phyloP scores from a whole-genome alignment of 345 rosid genomes.

The Salix brachista region DNA sequence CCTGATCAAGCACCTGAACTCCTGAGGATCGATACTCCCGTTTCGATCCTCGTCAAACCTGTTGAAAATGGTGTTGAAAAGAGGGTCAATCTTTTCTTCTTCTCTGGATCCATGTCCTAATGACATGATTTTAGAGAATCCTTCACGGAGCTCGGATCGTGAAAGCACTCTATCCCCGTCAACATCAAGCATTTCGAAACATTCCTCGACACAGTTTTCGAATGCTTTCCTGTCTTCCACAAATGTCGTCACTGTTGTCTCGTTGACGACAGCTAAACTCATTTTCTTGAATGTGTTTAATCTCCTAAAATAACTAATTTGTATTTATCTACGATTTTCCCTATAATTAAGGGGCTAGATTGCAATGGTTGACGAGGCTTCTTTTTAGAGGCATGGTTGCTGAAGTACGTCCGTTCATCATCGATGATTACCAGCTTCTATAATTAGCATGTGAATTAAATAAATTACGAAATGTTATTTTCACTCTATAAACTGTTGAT shows the following conservation, averaged over 20 bases:
- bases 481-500: too few species aligned
- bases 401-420: background rate
- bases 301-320: too few species aligned
- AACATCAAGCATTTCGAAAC: slow-evolving; percentile 35
- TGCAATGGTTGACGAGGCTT: background rate
- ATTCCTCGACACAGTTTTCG: slow-evolving; percentile 23
- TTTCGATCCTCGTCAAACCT: slow-evolving; percentile 38
- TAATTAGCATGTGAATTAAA: too few species aligned
- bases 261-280: slow-evolving; percentile 36
- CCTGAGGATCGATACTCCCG: slow-evolving; percentile 17
- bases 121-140: slow-evolving; percentile 30
- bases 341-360: background rate
- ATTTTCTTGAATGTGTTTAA: slow-evolving; percentile 4
- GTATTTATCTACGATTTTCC: background rate
- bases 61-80: slow-evolving; percentile 27
- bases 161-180: slow-evolving; percentile 39
- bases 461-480: too few species aligned
- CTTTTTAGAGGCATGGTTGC: background rate
- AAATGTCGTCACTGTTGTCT: slow-evolving; percentile 37
- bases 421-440: too few species aligned
- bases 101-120: slow-evolving; percentile 26
- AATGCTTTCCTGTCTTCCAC: slow-evolving; percentile 31
- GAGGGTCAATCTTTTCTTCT: slow-evolving; percentile 6
- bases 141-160: slow-evolving; percentile 27
- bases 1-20: slow-evolving; percentile 27